Conservation (phyloP, 176 grass and related monocot species). For the Avena sativa region DNA sequence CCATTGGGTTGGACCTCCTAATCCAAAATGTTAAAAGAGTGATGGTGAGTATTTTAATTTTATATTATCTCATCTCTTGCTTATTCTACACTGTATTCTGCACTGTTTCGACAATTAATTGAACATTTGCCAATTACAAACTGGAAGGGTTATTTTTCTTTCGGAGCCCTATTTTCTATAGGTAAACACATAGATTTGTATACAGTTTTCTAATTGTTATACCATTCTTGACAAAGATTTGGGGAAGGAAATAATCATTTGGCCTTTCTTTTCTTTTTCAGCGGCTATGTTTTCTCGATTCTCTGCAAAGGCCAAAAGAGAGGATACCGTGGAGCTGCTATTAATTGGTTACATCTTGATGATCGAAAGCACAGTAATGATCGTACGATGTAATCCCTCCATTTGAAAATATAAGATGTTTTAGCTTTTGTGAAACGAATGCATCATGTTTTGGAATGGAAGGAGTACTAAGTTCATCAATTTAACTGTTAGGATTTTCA, state of each 20-base stretch:
- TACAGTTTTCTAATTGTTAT: too few relatives aligned
- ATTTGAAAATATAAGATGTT: too few relatives aligned
- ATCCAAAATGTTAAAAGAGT: constrained; percentile 50
- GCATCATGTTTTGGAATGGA: too few relatives aligned
- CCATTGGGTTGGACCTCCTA: constrained; percentile 73
- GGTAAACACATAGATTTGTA: background rate
- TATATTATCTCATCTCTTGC: background rate
- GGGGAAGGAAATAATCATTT: too few relatives aligned
- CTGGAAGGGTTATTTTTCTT: background rate
- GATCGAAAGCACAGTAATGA: constrained; percentile 56
- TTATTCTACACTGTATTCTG: too few relatives aligned
- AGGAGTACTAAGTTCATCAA: background rate
- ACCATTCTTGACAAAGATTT: too few relatives aligned
- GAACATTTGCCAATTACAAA: background rate
- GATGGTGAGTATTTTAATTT: constrained; percentile 47
- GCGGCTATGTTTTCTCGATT: constrained; percentile 56
- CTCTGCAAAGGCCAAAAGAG: constrained; percentile 27
- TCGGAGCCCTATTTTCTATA: background rate
- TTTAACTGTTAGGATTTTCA: background rate
- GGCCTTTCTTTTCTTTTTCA: constrained; percentile 40
- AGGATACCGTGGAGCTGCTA: constrained; percentile 52
- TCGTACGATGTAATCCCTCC: background rate
- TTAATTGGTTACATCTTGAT: constrained; percentile 72
- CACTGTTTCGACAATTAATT: background rate
- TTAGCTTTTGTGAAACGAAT: too few relatives aligned